phyloP scores from a whole-genome alignment of 108 stramenopile species.

The Thalassiosira profunda region DNA sequence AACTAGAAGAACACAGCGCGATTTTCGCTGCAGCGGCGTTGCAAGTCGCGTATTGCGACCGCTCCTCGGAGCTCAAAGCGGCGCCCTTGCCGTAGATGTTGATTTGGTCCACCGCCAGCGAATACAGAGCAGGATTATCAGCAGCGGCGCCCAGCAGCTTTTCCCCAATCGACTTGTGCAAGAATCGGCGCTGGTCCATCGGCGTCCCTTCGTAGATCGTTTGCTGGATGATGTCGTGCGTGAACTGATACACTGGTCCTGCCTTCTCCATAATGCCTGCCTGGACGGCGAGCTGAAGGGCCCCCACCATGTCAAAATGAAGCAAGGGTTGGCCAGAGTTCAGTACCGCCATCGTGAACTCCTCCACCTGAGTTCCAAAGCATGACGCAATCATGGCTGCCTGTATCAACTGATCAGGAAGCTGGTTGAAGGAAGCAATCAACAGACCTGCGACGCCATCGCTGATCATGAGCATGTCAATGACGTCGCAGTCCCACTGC shows the following conservation, averaged over 20 bases:
- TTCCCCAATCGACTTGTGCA: not conserved
- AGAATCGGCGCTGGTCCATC: not conserved
- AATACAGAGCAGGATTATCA: no score
- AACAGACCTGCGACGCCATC: slow-evolving; percentile 19
- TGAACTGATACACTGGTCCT: slow-evolving; percentile 6
- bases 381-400: slow-evolving; percentile 9
- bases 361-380: slow-evolving; percentile 13
- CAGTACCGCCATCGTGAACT: no score
- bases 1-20: no score
- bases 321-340: not conserved
- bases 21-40: no score
- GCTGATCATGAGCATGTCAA: slow-evolving; percentile 1
- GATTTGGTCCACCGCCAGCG: no score
- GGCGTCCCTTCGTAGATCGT: not conserved
- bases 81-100: no score
- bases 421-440: not conserved
- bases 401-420: slow-evolving; percentile 7
- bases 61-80: no score
- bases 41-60: no score
- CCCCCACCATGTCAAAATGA: slow-evolving; percentile 2
- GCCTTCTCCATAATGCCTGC: slow-evolving; percentile 5
- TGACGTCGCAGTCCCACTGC: slow-evolving; percentile 19
- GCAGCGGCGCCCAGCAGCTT: no score
- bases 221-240: slow-evolving; percentile 22
- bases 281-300: not conserved